Evolutionary conservation across 306 rosid species (phyloP).

Genomic region (Castanea mollissima): DNA sequence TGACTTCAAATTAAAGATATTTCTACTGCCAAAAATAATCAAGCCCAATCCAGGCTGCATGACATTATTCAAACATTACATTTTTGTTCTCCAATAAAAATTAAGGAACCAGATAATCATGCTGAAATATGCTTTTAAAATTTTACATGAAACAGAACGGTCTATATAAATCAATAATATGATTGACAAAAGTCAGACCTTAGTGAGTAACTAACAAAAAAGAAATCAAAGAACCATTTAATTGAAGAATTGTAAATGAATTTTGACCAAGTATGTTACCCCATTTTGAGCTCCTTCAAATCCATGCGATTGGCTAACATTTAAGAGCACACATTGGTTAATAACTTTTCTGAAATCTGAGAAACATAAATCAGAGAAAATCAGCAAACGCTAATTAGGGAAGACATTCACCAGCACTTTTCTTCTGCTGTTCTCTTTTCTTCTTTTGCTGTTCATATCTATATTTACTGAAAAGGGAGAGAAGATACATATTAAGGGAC

Average conservation of each 20-base stretch:
- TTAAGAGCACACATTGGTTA: constrained; percentile 47
- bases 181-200: neutral
- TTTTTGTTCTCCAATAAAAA: neutral
- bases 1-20: neutral
- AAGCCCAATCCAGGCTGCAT: neutral
- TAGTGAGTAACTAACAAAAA: neutral
- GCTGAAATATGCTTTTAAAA: neutral
- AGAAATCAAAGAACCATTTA: constrained; percentile 14
- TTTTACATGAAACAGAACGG: neutral
- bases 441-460: constrained; percentile 86
- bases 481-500: constrained; percentile 19
- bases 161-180: neutral
- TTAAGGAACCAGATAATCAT: neutral
- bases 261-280: constrained; percentile 47
- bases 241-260: constrained; percentile 12
- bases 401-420: constrained; percentile 83
- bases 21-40: neutral
- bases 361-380: constrained; percentile 35
- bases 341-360: constrained; percentile 33
- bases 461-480: constrained; percentile 72
- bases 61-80: neutral
- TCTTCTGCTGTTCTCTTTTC: constrained; percentile 93
- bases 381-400: constrained; percentile 22
- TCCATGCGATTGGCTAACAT: constrained; percentile 93
- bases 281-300: constrained; percentile 99